A percentile compares a stretch with the other conserved stretches of the same genome.
Conservation (phyloP, 768 basidiomycete genomes). For the Neoboletus subvelutipes region DNA sequence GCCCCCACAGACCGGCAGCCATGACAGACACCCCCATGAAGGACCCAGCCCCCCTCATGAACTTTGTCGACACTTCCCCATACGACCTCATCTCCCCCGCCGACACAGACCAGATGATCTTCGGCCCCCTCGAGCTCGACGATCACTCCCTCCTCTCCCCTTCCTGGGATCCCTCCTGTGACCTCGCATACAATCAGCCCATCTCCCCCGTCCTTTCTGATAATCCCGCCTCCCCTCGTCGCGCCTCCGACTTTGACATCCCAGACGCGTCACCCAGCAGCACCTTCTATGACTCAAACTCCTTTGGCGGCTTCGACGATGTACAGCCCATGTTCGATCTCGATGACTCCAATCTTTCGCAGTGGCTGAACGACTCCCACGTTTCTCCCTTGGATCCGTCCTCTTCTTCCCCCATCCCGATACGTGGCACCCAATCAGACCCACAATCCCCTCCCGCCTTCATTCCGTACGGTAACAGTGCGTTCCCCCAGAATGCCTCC, state of each 20-base stretch:
- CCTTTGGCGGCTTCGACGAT: slow-evolving; percentile 34
- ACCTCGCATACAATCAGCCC: slow-evolving; percentile 39
- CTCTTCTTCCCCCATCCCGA: slow-evolving; percentile 63
- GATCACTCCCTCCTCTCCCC: slow-evolving; percentile 29
- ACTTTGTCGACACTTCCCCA: slow-evolving; percentile 43
- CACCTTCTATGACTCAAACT: slow-evolving; percentile 35
- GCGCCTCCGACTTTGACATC: slow-evolving; percentile 41
- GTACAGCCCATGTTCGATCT: slow-evolving; percentile 39
- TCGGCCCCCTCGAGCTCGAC: slow-evolving; percentile 36
- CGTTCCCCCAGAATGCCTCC: slow-evolving; percentile 47
- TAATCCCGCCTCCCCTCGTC: slow-evolving; percentile 42
- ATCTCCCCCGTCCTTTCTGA: slow-evolving; percentile 41
- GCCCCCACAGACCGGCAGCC: slow-evolving; percentile 27
- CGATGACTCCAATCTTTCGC: slow-evolving; percentile 43
- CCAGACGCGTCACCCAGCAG: slow-evolving; percentile 40
- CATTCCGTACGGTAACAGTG: slow-evolving; percentile 46
- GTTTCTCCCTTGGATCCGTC: slow-evolving; percentile 32
- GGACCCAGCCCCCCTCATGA: slow-evolving; percentile 27
- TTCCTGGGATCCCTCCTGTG: slow-evolving; percentile 29
- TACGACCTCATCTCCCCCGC: slow-evolving; percentile 37
- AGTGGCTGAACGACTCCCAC: slow-evolving; percentile 68
- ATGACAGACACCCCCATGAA: slow-evolving; percentile 29
- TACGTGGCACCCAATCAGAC: slow-evolving; percentile 46
- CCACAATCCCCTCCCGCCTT: slow-evolving; percentile 47
- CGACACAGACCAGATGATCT: slow-evolving; percentile 36